These are phyloP conservation scores for Sporisorium exsertum DNA, from an alignment of 1,284 basidiomycete species.

Conservation along the genomic window DNA sequence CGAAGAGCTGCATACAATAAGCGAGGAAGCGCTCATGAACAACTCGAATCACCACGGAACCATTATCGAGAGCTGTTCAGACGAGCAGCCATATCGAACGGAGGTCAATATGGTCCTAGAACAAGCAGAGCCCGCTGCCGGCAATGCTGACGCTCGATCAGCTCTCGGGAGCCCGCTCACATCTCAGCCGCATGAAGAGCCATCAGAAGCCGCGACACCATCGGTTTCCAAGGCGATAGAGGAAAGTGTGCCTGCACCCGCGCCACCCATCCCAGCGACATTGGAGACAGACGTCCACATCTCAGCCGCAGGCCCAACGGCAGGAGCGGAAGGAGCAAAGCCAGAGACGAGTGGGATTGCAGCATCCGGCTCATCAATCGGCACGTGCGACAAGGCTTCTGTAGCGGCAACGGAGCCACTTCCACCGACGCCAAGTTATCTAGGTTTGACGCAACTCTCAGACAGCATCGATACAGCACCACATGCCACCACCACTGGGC, in stretches of 20 bases:
- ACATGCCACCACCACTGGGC: not conserved
- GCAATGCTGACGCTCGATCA: not conserved
- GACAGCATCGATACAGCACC: not conserved
- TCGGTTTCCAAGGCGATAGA: not conserved
- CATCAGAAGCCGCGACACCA: not conserved
- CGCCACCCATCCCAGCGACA: not conserved
- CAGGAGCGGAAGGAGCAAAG: not conserved
- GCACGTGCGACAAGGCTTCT: not conserved
- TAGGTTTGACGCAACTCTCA: not conserved
- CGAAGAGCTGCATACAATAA: slow-evolving; percentile 47
- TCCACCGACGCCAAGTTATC: not conserved
- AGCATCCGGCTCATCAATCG: not conserved
- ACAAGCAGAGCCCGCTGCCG: not conserved
- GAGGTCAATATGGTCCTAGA: not conserved
- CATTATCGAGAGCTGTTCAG: not conserved
- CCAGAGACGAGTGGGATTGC: not conserved
- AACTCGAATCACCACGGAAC: not conserved
- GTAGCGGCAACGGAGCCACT: not conserved
- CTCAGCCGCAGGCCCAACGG: not conserved
- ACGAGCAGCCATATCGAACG: not conserved
- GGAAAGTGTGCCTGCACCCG: not conserved
- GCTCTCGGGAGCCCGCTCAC: not conserved
- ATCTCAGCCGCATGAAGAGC: not conserved
- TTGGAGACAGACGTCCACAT: not conserved
- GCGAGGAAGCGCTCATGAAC: slow-evolving; percentile 24